Base-by-base conservation (phyloP, 352 stramenopile species). In the Poterioochromonas sp. region DNA sequence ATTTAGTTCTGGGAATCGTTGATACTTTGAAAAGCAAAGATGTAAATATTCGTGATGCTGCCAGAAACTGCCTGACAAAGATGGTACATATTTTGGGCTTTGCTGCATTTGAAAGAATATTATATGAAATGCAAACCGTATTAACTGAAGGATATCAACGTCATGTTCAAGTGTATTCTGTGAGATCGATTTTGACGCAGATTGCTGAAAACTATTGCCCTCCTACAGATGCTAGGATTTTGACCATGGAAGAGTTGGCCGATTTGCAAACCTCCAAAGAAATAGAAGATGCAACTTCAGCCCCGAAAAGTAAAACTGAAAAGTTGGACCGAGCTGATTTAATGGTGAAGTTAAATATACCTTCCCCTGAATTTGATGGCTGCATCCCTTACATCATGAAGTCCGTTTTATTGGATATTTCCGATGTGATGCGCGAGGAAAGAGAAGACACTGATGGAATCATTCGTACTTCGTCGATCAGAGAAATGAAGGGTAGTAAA, bases 61-160 rank as follows among this genome's bases (percentile, higher is more conserved):
- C 94, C 11, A 88, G 94, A 43, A 87, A 88, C 20, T 97, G 94
- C 32, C 87, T 99, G 12, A 90, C 96, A 51, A 93, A 94, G 82
- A 97, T 99, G 79, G 91, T 91, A 39, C 85, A 90, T 47, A 89
- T 93, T 49, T 86, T 98, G 65, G 90, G 90, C 18, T 85, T 74
- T 12, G 65, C 3, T 11, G 15, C 3, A 26, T 54, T 74, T 12
- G 0, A 18, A 51, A 34, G 8, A 35, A 37, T 74, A 1, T 18
- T 74, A 5, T 58, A 58, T 54, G 65, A 74, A n/a, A 39, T 74
- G 29, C 37, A 54, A 12, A 8, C 3, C 29, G 12, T 58, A 15
- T 39, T 74, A 40, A 35, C 0, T 15, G 65, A 74, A 40, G 65
- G 65, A 54, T 74, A 58, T 39, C 65, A 74, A 39, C 37, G 40